Percentiles rank a stretch among this genome's conserved stretches.
Evolutionary conservation across 2,329 filamentous ascomycete species (phyloP).

Genomic region (Aschersonia sp.): DNA sequence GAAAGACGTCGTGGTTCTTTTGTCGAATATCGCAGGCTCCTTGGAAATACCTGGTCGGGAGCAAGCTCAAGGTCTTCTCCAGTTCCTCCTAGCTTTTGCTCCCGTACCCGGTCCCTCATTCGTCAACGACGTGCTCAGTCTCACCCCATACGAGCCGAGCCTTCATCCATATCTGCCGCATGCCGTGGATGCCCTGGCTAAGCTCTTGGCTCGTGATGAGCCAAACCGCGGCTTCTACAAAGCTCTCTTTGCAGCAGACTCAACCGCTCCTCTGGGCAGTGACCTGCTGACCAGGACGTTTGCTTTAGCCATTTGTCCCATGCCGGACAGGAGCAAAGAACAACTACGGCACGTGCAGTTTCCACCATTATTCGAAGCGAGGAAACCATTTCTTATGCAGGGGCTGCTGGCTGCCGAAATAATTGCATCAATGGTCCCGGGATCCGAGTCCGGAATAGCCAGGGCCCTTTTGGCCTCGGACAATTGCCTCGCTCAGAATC

Average conservation of each 20-base stretch:
- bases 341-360: conserved; percentile 44
- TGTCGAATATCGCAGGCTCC: conserved; percentile 75
- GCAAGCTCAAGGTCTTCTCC: conserved; percentile 72
- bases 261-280: conserved; percentile 46
- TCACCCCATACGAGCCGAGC: conserved; percentile 66
- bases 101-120: conserved; percentile 57
- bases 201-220: conserved; percentile 82
- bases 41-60: conserved; percentile 76
- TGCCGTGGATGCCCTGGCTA: conserved; percentile 81
- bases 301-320: conserved; percentile 68
- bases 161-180: conserved; percentile 80
- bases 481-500: conserved; percentile 69
- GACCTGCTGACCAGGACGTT: conserved; percentile 82
- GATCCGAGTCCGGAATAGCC: conserved; percentile 58
- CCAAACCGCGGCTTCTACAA: conserved; percentile 81
- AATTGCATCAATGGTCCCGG: conserved; percentile 58
- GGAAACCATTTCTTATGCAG: conserved; percentile 86
- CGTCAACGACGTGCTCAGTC: conserved; percentile 48
- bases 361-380: conserved; percentile 58
- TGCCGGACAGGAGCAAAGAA: conserved; percentile 50
- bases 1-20: conserved; percentile 81
- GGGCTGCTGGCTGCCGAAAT: conserved; percentile 85
- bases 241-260: conserved; percentile 64
- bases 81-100: conserved; percentile 84
- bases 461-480: conserved; percentile 69